Evolutionary conservation across 176 grass and related monocot genomes (phyloP).

Genomic region (Triticum turgidum): DNA sequence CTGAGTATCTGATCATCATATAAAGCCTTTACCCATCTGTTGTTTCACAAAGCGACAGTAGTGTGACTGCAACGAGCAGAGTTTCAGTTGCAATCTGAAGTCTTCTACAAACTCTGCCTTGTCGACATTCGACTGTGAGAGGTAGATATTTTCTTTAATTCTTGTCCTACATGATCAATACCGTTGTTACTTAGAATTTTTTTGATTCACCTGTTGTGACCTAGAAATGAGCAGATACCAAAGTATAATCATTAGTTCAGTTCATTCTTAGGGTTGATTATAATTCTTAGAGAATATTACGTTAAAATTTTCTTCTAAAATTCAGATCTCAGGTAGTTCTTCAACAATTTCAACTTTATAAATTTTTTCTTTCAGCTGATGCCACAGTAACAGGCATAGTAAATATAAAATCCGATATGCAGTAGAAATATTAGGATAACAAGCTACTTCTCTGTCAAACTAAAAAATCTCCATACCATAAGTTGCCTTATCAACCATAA

Average conservation of each 20-base stretch:
- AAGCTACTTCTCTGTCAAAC: background rate
- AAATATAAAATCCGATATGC: background rate
- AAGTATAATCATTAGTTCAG: too few relatives aligned
- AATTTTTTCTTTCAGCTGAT: background rate
- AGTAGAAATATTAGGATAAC: too few relatives aligned
- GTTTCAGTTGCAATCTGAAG: constrained; percentile 8
- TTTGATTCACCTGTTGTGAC: background rate
- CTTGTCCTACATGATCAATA: background rate
- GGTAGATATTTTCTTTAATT: background rate
- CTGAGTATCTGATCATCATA: background rate
- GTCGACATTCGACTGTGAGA: background rate
- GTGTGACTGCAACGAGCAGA: background rate
- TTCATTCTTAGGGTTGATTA: too few relatives aligned
- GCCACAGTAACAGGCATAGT: background rate
- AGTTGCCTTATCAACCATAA: too few relatives aligned
- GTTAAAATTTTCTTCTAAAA: too few relatives aligned
- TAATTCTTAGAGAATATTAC: too few relatives aligned
- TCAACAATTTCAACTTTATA: too few relatives aligned
- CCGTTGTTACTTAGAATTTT: background rate
- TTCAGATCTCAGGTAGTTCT: background rate
- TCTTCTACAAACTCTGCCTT: background rate
- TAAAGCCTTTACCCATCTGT: background rate
- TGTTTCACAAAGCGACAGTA: background rate
- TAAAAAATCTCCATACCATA: background rate
- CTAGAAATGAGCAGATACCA: too few relatives aligned